Percentiles rank a stretch among this genome's conserved stretches.
phyloP scores from a whole-genome alignment of 1,284 basidiomycete genomes.

The Microbotryomycetes sp. region DNA sequence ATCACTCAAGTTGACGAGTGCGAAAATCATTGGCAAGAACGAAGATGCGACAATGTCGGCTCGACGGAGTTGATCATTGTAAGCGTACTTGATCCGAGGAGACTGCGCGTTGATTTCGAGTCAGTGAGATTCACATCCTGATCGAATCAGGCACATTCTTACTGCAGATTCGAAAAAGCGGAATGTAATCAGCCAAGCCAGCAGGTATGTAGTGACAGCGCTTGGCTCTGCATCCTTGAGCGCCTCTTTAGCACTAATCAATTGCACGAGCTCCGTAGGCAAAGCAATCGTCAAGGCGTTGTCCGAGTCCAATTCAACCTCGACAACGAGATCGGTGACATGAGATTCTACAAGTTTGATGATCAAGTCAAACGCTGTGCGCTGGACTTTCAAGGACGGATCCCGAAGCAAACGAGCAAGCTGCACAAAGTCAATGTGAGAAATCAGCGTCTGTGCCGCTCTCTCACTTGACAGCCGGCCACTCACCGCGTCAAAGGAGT shows the following conservation, averaged over 20 bases:
- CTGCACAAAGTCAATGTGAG: conserved; percentile 42
- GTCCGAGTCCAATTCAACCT: conserved; percentile 64
- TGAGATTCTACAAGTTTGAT: conserved; percentile 57
- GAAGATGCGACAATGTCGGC: conserved; percentile 56
- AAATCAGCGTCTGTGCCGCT: neutral
- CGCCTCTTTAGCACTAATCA: conserved; percentile 7
- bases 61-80: conserved; percentile 76
- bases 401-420: conserved; percentile 69
- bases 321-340: conserved; percentile 73
- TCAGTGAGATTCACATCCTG: conserved; percentile 1
- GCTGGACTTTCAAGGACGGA: conserved; percentile 58
- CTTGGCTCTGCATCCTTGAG: conserved; percentile 4
- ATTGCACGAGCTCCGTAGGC: conserved; percentile 61
- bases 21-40: conserved; percentile 71
- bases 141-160: conserved; percentile 40
- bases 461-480: neutral
- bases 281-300: conserved; percentile 50
- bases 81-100: conserved; percentile 68
- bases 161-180: conserved; percentile 82
- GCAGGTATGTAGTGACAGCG: conserved; percentile 48
- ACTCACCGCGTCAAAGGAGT: conserved; percentile 58
- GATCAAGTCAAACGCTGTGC: conserved; percentile 63
- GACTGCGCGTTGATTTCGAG: conserved; percentile 50
- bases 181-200: conserved; percentile 84
- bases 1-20: conserved; percentile 58